These are phyloP conservation scores for Olyra latifolia DNA, from an alignment of 176 grass and related monocot species.

Conservation along the genomic window DNA sequence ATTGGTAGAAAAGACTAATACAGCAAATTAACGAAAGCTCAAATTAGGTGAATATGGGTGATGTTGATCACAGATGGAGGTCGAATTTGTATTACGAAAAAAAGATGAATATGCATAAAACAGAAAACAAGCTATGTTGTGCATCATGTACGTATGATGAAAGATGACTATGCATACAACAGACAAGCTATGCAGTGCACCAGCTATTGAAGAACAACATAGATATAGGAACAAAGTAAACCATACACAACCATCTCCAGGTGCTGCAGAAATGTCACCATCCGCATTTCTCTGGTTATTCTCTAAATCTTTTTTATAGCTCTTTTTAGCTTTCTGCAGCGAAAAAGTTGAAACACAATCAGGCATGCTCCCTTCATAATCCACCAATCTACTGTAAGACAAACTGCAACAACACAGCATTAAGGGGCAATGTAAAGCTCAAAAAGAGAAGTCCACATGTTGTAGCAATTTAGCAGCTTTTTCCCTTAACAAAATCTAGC, in stretches of 20 bases:
- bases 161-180: not conserved
- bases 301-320: slow-evolving; percentile 88
- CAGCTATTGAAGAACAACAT: slow-evolving; percentile 4
- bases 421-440: too few species aligned
- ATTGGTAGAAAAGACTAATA: not conserved
- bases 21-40: not conserved
- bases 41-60: slow-evolving; percentile 1
- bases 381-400: too few species aligned
- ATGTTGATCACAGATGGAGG: not conserved
- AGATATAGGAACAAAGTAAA: slow-evolving; percentile 29
- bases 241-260: slow-evolving; percentile 63
- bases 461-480: too few species aligned
- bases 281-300: slow-evolving; percentile 54
- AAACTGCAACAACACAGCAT: too few species aligned
- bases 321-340: slow-evolving; percentile 83
- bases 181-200: not conserved
- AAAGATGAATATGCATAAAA: not conserved
- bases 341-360: slow-evolving; percentile 14
- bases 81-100: slow-evolving; percentile 1
- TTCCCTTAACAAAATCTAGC: not conserved
- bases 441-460: too few species aligned
- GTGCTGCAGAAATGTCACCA: slow-evolving; percentile 47
- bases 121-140: not conserved
- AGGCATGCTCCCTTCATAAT: not conserved
- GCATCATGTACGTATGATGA: slow-evolving; percentile 8